Evolutionary conservation across 805 yeast genomes (phyloP), one percentile per base, ranked within the genome.

Genomic region (Kodamaea restingae): DNA sequence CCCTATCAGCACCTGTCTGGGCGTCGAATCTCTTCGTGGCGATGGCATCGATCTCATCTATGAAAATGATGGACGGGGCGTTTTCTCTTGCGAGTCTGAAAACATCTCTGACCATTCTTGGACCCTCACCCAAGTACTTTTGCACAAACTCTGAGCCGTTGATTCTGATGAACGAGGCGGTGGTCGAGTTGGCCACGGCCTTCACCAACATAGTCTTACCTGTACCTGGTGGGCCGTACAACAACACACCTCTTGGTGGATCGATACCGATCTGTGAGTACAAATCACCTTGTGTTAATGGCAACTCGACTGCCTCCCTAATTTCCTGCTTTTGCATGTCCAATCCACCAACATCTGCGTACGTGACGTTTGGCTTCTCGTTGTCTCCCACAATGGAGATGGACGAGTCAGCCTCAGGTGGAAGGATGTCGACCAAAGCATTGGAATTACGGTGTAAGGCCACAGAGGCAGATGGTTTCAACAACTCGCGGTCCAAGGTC

Each of bases 171-270:
- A 93, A 93, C 4, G 96, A 76, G 2, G 98, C 98, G 1, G 95
- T 86, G 3, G 98, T 84, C 41, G 91, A 81, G 65, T 93, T 91
- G 9, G 99, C 99, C 34, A 93, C 99, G 0, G 99, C 98, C 65
- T 93, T 93, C 35, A 93, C 99, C 59, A 93, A 76, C 98, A 93
- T 90, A 15, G 99, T 93, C 64, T 93, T 93, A 55, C 99, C 99
- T 1, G 98, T 93, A 61, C 99, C 99, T 35, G 99, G 99, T 8
- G 98, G 98, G n/a, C 99, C 99, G 65, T 93, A 93, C 45, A 93
- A 71, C 51, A 93, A 67, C 21, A 93, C 98, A 54, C 99, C 99
- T 51, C 98, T 81, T 47, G 99, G 99, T 14, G 98, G 98, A 55
- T 93, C 98, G 49, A 93, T 90, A 67, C 99, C 99, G 56, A 93